A percentile compares a stretch with the other conserved stretches of the same genome.
Evolutionary conservation across 768 basidiomycete species (phyloP).

Genomic region (Daedalea quercina): DNA sequence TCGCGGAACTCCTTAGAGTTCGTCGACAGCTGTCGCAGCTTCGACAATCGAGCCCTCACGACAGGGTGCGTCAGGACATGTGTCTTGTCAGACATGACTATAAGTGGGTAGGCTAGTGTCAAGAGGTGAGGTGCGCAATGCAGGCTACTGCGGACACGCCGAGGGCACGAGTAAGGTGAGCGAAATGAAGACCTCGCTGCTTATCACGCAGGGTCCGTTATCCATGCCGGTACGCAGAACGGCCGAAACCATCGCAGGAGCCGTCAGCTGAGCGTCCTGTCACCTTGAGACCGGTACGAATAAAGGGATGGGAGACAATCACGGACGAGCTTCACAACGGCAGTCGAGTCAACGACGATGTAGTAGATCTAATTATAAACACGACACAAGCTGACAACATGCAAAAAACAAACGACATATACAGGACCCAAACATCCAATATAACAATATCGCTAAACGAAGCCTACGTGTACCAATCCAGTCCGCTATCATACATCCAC

Average conservation of each 20-base stretch:
- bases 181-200: no score
- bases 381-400: no score
- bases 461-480: background rate
- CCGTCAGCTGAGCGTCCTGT: no score
- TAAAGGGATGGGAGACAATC: no score
- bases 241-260: no score
- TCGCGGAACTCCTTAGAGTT: constrained; percentile 74
- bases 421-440: background rate
- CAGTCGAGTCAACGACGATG: no score
- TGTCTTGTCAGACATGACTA: constrained; percentile 24
- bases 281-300: no score
- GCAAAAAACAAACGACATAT: no score
- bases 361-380: no score
- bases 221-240: no score
- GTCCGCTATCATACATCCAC: background rate
- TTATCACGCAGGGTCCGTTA: no score
- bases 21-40: constrained; percentile 55
- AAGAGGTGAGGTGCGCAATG: background rate
- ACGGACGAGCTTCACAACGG: no score
- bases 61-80: constrained; percentile 65
- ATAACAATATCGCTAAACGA: background rate
- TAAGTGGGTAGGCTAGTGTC: background rate
- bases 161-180: background rate
- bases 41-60: constrained; percentile 66
- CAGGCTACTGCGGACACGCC: background rate